phyloP scores from a whole-genome alignment of 768 basidiomycete genomes.

The Psilocybe cubensis region DNA sequence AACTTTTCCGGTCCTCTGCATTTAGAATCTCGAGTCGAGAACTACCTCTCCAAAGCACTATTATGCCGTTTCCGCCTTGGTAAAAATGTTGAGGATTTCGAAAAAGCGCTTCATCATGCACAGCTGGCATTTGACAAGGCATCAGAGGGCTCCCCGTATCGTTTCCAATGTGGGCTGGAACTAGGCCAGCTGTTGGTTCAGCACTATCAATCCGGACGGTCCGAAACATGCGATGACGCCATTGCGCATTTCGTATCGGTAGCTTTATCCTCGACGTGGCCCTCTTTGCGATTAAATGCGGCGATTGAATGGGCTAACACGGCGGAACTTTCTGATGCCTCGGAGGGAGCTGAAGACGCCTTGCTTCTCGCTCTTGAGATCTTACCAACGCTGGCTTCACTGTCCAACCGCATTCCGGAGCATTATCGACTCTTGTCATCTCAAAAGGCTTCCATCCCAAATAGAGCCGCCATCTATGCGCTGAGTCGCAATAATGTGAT shows the following conservation, averaged over 20 bases:
- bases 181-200: background rate
- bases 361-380: background rate
- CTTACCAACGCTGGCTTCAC: slow-evolving; percentile 1
- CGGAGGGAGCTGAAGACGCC: background rate
- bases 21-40: slow-evolving; percentile 3
- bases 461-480: slow-evolving; percentile 1
- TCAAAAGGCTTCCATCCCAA: background rate
- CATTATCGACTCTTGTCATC: background rate
- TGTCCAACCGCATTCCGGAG: background rate
- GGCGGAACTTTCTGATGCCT: background rate
- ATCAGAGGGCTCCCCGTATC: background rate
- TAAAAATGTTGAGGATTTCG: background rate
- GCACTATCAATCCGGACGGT: background rate
- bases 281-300: slow-evolving; percentile 2
- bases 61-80: background rate
- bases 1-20: background rate
- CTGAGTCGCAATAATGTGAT: background rate
- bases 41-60: slow-evolving; percentile 3
- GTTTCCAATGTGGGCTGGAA: background rate
- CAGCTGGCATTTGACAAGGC: slow-evolving; percentile 3
- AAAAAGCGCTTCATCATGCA: background rate
- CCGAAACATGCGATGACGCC: background rate
- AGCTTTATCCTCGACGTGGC: slow-evolving; percentile 3
- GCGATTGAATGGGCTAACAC: slow-evolving; percentile 6
- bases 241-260: background rate